These are phyloP conservation scores for Cyberlindnera euphorbiiphila DNA, from an alignment of 805 yeast species.

Conservation along the genomic window DNA sequence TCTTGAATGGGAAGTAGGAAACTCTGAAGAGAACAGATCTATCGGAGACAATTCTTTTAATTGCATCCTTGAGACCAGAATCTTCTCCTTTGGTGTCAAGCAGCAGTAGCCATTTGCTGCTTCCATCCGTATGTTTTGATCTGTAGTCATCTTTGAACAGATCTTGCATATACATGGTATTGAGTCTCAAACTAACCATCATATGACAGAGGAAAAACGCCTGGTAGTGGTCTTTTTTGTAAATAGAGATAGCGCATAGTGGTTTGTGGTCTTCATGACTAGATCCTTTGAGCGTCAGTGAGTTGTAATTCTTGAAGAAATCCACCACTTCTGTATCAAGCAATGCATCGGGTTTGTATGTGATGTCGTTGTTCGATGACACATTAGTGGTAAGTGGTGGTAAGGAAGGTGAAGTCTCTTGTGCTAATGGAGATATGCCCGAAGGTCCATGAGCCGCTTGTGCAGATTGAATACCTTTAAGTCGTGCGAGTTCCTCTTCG, in stretches of 20 bases:
- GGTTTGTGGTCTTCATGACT: slow-evolving; percentile 25
- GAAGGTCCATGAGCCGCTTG: too few species aligned
- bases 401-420: too few species aligned
- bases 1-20: slow-evolving; percentile 12
- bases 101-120: slow-evolving; percentile 21
- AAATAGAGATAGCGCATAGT: slow-evolving; percentile 13
- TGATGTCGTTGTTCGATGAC: neutral
- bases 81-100: slow-evolving; percentile 16
- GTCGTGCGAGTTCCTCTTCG: slow-evolving; percentile 1
- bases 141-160: slow-evolving; percentile 12
- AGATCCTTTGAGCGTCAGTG: slow-evolving; percentile 16
- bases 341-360: too few species aligned
- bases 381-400: neutral
- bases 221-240: slow-evolving; percentile 20
- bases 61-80: slow-evolving; percentile 7
- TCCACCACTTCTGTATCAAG: slow-evolving; percentile 8
- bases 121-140: slow-evolving; percentile 17
- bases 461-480: too few species aligned
- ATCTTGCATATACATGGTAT: slow-evolving; percentile 4
- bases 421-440: too few species aligned
- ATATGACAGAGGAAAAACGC: slow-evolving; percentile 18
- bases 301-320: slow-evolving; percentile 16
- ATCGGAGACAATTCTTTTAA: slow-evolving; percentile 10
- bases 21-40: slow-evolving; percentile 5
- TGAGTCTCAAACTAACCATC: slow-evolving; percentile 12